Evolutionary conservation across 2,329 filamentous ascomycete species (phyloP), one percentile per base, ranked within the genome.

Genomic region (Monosporascus sp.): DNA sequence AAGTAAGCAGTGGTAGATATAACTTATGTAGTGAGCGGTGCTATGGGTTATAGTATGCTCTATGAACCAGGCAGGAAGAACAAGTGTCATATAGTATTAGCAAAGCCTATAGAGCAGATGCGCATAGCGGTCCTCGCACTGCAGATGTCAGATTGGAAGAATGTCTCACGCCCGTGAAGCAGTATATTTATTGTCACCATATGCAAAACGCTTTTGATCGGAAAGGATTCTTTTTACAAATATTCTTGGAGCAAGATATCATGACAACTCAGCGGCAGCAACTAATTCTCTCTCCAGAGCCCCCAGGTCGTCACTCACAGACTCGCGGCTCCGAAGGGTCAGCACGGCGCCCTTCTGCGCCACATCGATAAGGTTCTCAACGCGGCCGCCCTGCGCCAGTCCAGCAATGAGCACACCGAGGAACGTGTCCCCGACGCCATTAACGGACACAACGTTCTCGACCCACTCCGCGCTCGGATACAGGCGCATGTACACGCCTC

Each of bases 361-460:
- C 37, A 94, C 71, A 53, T 84, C 77, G n/a, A 99, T 76, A 51
- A 94, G 69, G 47, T 86, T 78, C 63, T 84, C 71, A 54, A 81
- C 66, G 55, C 72, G 72, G 3, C 76, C 78, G 0, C 79, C 79
- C 62, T 78, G 81, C 0, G 85, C 84, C 59, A 97, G 68, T 0
- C 89, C 90, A 1, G 90, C 87, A n/a, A 96, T 75, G 52, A 97
- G 62, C 15, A 91, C 87, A 0, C 93, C 94, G 8, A 95, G 57
- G 68, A 97, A 92, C 0, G 94, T 97, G 70, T 99, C 94, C 0
- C 94, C 94, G 2, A 90, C 91, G 0, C 93, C 94, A 67, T 97
- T 97, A 9, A 97, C 93, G 47, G 90, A 96, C 1, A 93, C 84
- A 1, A 96, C 78, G 25, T 94, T 83, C 20, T 80, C 72, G 0